Evolutionary conservation across 2,329 filamentous ascomycete genomes (phyloP).

Genomic region (Onygenales sp.): DNA sequence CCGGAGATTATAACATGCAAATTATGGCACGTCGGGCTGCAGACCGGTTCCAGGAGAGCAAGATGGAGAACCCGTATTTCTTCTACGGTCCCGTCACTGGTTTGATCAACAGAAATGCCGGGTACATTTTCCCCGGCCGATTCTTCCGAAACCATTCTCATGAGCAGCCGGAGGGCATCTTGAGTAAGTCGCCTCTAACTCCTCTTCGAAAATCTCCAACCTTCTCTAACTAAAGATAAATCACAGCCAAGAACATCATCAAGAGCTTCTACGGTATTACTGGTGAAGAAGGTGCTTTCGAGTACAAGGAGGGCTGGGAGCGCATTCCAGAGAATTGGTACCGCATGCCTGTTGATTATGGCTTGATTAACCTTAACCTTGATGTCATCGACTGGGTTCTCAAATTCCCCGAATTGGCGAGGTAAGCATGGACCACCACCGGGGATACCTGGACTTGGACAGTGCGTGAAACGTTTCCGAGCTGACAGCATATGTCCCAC

Average conservation of each 20-base stretch:
- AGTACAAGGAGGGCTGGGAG: constrained; percentile 41
- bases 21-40: constrained; percentile 36
- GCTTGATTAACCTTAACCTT: constrained; percentile 33
- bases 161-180: constrained; percentile 30
- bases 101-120: constrained; percentile 40
- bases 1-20: constrained; percentile 33
- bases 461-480: background rate
- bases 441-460: background rate
- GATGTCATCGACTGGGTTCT: constrained; percentile 31
- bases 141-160: constrained; percentile 37
- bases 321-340: constrained; percentile 47
- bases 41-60: constrained; percentile 38
- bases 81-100: constrained; percentile 47
- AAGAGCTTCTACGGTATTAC: constrained; percentile 41
- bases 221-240: constrained; percentile 6
- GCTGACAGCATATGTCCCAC: background rate
- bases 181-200: constrained; percentile 21
- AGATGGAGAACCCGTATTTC: constrained; percentile 44
- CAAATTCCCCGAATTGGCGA: constrained; percentile 34
- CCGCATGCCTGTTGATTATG: constrained; percentile 36
- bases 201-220: background rate
- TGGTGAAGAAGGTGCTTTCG: constrained; percentile 31
- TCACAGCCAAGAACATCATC: constrained; percentile 31
- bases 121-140: constrained; percentile 36
- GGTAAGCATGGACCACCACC: constrained; percentile 11